A percentile compares a stretch with the other conserved stretches of the same genome.
These are phyloP conservation scores for Wickerhamomyces bisporus DNA, from an alignment of 805 yeast genomes.

Conservation along the genomic window DNA sequence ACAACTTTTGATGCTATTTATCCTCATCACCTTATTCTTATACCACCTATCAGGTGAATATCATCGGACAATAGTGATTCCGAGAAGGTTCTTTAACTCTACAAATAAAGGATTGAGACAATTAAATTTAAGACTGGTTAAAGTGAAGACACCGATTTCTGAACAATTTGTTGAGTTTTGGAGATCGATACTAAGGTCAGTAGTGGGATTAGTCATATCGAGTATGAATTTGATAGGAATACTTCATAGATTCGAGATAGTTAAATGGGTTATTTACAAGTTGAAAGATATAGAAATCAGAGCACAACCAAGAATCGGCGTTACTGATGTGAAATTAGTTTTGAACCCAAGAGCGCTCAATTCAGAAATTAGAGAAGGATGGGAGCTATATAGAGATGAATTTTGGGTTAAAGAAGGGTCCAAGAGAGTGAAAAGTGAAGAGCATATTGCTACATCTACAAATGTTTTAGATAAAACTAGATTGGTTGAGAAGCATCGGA, in stretches of 20 bases:
- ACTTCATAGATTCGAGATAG: constrained; percentile 4
- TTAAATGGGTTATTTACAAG: constrained; percentile 7
- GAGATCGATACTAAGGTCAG: constrained; percentile 23
- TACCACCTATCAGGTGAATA: constrained; percentile 90
- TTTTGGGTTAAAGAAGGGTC: constrained; percentile 87
- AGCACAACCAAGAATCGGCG: constrained; percentile 63
- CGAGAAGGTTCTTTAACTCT: constrained; percentile 71
- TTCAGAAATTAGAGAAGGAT: constrained; percentile 81
- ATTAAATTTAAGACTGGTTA: constrained; percentile 71
- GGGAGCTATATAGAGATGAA: constrained; percentile 92
- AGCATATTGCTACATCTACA: constrained; percentile 5
- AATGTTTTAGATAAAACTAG: constrained; percentile 24
- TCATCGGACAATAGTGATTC: constrained; percentile 73
- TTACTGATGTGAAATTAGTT: constrained; percentile 73
- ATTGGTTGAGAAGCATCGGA: constrained; percentile 32
- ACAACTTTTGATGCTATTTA: constrained; percentile 54
- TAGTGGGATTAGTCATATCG: constrained; percentile 14
- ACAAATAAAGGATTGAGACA: constrained; percentile 88
- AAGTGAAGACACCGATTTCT: constrained; percentile 39
- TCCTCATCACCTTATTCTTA: constrained; percentile 61
- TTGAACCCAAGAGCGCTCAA: constrained; percentile 77
- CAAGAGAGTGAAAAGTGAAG: constrained; percentile 37
- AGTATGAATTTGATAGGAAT: constrained; percentile 10
- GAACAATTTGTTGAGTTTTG: constrained; percentile 32
- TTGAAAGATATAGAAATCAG: constrained; percentile 25